These are phyloP conservation scores for Yamadazyma sp. DNA, from an alignment of 1,139 yeast species.

Conservation along the genomic window DNA sequence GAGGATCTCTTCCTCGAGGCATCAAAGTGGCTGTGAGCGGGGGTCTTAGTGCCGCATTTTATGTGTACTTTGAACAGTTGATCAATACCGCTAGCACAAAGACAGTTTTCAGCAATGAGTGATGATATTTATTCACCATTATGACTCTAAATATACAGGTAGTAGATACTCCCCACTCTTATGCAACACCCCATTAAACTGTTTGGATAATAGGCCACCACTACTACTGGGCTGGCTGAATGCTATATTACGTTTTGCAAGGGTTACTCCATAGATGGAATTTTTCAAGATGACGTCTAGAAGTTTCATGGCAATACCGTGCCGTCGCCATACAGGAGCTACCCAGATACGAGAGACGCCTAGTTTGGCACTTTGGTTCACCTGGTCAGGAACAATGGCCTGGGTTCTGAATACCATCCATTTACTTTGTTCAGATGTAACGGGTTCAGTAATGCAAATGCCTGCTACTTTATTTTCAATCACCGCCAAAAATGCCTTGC, in stretches of 20 bases:
- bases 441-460: constrained; percentile 46
- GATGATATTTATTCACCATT: not conserved
- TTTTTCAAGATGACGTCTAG: constrained; percentile 40
- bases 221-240: constrained; percentile 73
- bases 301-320: constrained; percentile 47
- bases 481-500: constrained; percentile 50
- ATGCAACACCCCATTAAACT: constrained; percentile 51
- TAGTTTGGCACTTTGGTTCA: constrained; percentile 26
- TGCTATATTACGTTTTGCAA: constrained; percentile 47
- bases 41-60: constrained; percentile 71
- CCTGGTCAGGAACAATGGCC: constrained; percentile 35
- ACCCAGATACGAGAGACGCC: constrained; percentile 73
- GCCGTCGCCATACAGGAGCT: constrained; percentile 52
- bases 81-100: constrained; percentile 50
- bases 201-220: constrained; percentile 56
- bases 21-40: constrained; percentile 79
- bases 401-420: constrained; percentile 51
- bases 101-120: constrained; percentile 42
- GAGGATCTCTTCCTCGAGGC: constrained; percentile 79
- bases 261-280: constrained; percentile 51
- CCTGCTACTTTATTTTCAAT: constrained; percentile 49
- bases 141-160: constrained; percentile 48
- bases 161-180: constrained; percentile 49
- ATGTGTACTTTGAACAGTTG: constrained; percentile 56
- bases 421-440: constrained; percentile 25